These are phyloP conservation scores for Inga oerstediana DNA, from an alignment of 306 rosid genomes.

Conservation along the genomic window DNA sequence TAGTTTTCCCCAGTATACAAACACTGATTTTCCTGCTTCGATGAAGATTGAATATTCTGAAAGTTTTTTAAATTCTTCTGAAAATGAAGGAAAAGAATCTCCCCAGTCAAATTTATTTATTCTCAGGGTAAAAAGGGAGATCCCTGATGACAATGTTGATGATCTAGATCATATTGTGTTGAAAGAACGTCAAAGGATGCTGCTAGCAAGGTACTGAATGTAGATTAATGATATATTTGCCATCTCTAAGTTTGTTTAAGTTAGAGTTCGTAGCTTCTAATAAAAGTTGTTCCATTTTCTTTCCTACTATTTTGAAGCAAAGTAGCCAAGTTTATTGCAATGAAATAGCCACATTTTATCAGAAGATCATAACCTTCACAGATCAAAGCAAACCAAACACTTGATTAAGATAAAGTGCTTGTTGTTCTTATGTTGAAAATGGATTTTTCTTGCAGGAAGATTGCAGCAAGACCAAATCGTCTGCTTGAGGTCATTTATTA, in stretches of 20 bases:
- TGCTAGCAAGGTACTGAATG: conserved; percentile 60
- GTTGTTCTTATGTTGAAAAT: neutral
- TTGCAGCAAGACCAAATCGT: conserved; percentile 38
- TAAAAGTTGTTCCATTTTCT: neutral
- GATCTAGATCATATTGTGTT: conserved; percentile 63
- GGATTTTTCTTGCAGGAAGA: conserved; percentile 46
- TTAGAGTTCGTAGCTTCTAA: neutral
- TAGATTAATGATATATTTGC: conserved; percentile 21
- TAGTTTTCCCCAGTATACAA: conserved; percentile 26
- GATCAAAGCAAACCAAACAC: conserved; percentile 6
- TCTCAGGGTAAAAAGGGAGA: conserved; percentile 47
- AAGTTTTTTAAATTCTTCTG: conserved; percentile 34
- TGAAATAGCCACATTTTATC: conserved; percentile 2
- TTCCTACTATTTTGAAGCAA: conserved; percentile 7
- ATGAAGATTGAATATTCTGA: conserved; percentile 47
- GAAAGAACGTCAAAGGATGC: conserved; percentile 71
- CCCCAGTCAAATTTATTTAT: conserved; percentile 40
- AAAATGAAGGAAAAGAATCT: conserved; percentile 35
- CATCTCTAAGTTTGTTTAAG: conserved; percentile 13
- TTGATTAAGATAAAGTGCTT: conserved; percentile 9
- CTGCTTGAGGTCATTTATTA: conserved; percentile 52
- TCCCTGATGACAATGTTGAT: conserved; percentile 43
- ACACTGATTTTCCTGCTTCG: conserved; percentile 40
- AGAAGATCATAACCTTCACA: neutral
- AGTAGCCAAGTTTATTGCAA: conserved; percentile 28